These are phyloP conservation scores for Ascochyta koolunga DNA, from an alignment of 2,329 filamentous ascomycete species.

Conservation along the genomic window DNA sequence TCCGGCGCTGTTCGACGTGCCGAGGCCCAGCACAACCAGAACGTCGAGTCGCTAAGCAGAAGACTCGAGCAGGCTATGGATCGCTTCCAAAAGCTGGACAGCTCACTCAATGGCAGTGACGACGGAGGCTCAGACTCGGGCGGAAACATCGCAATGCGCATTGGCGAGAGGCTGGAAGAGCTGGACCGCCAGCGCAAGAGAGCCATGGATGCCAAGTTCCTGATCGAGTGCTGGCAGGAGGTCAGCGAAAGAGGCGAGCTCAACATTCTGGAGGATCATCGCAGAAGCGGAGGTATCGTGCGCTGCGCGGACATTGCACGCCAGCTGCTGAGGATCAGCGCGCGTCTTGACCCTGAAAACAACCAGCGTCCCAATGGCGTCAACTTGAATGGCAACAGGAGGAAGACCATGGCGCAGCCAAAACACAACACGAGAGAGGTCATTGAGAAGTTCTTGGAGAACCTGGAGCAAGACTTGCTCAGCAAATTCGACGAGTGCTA, in stretches of 20 bases:
- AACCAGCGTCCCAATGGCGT: conserved; percentile 51
- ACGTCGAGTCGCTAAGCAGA: conserved; percentile 81
- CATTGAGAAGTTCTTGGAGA: conserved; percentile 96
- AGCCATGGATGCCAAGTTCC: conserved; percentile 89
- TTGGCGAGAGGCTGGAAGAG: conserved; percentile 91
- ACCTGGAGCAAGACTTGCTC: conserved; percentile 90
- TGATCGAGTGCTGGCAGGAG: conserved; percentile 96
- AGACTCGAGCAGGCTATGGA: conserved; percentile 92
- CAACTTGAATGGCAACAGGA: conserved; percentile 56
- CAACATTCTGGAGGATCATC: conserved; percentile 84
- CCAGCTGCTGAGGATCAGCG: conserved; percentile 92
- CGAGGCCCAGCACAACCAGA: conserved; percentile 90
- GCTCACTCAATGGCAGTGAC: conserved; percentile 73
- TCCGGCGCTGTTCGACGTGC: conserved; percentile 88
- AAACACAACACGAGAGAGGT: conserved; percentile 78
- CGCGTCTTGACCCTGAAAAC: conserved; percentile 79
- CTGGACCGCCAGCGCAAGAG: conserved; percentile 88
- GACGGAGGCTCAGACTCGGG: conserved; percentile 63
- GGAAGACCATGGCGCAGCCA: conserved; percentile 43
- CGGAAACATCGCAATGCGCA: conserved; percentile 91
- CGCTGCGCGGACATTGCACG: conserved; percentile 91
- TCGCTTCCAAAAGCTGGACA: conserved; percentile 88
- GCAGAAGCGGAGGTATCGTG: conserved; percentile 88
- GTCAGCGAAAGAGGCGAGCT: conserved; percentile 89
- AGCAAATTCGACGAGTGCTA: conserved; percentile 99